Base-by-base conservation (phyloP, 2,329 filamentous ascomycete species). In the Tolypocladium album region DNA sequence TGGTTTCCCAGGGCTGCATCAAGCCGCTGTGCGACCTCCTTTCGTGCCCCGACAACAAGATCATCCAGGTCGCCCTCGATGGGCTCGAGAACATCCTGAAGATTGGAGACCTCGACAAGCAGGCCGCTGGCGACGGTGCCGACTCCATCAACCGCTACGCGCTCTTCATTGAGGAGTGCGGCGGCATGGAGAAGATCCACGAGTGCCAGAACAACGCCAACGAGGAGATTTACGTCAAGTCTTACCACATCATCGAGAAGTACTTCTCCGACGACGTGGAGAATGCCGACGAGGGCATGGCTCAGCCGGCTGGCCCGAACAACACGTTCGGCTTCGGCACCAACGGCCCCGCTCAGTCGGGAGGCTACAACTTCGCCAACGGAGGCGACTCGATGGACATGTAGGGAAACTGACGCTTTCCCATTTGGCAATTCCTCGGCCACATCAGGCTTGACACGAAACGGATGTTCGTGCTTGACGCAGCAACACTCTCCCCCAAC, bases 191-290 rank as follows among this genome's bases (percentile, higher is more conserved):
- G 82, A 97, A 97, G 88, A 97, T 99, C 68, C 94, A 99, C 79
- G 93, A 97, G 69, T 97, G 94, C 85, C 94, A 99, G 82, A 97
- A 95, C 81, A 99, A 99, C 71, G 93, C 93, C 80, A 99, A 99
- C 78, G 94, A 99, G 79, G 94, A 99, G 79, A 99, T 99, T 69
- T 99, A 99, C 83, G 97, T 99, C 93, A 99, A 99, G 86, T 94
- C 94, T 0, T 99, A 97, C 84, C 97, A 96, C 84, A 99, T 99
- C 77, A 99, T 99, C 67, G 94, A 99, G 83, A 97, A 97, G 82
- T 99, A 99, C 84, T 99, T 99, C 81, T 97, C 92, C 0, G 94
- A 99, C 70, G 94, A 99, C 67, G 94, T 97, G 60, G 94, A 96
- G 72, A 92, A 92, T 69, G 92, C 92, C 67, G 90, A 92, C 63